Evolutionary conservation across 768 basidiomycete genomes (phyloP), one percentile per base, ranked within the genome.

Genomic region (Amanita fuliginea): DNA sequence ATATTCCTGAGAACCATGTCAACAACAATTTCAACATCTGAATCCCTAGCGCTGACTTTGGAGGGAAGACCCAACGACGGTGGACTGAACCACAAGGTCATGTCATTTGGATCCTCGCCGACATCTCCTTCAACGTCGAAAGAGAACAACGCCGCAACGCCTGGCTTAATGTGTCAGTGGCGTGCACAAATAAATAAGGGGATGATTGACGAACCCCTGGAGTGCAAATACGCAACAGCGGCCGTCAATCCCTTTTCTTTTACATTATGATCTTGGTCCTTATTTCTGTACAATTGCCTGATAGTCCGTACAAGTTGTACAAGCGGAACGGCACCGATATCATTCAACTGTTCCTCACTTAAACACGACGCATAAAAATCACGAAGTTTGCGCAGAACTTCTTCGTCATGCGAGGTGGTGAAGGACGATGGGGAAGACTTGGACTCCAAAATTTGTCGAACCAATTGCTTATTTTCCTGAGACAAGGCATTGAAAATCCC

Each of bases 51-150:
- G 49, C 58, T 33, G 46, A 86, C 89, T 76, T 93, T 94, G 13
- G 93, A 81, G 1, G 91, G 93, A 10, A 96, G 79, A 36, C 90
- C 88, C 11, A 95, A 70, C 6, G 65, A 68, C 2, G 86, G 77
- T 60, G 96, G 93, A 55, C 76, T 83, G 57, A 95, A 83, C 86
- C 86, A 92, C 11, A 92, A 70, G 0, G 76, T 74, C 81, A 95
- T 91, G 44, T 73, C 69, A 57, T 93, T 89, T 0, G 94, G 90
- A 57, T 96, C 90, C 4, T 78, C 72, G 6, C 83, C 90, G 19
- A 80, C 76, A 61, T 97, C 94, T 26, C 94, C 93, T 51, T 95
- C 91, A 51, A 94, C 74, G n/a, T 69, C 71, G 55, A 92, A 85
- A n/a, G 73, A 69, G 58, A 97, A 88, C 10, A 97, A 64, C 1